Base-by-base conservation (phyloP, 805 yeast genomes). In the Kodamaea hsintzibuensis region DNA sequence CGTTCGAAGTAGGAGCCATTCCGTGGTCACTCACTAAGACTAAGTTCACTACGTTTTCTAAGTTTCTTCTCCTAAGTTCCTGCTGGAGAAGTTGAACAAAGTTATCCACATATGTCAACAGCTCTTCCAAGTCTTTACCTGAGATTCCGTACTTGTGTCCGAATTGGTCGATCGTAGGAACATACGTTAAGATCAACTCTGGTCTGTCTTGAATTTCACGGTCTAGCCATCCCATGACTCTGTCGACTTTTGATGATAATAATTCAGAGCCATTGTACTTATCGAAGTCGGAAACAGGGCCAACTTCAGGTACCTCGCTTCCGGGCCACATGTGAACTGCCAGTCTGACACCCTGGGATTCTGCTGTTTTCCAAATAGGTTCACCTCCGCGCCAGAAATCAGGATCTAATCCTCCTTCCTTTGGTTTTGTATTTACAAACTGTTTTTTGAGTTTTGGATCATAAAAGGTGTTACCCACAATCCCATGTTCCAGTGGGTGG, bases 301-400 rank as follows among this genome's bases (percentile, higher is more conserved):
- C 81, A 6, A 70, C 71, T 63, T 81, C 83, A 22, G 80, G 78
- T 7, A 85, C 96, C 61, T 91, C 96, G 55, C 91, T 84, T 1
- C 97, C 97, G 0, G 97, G 97, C 96, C 96, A 92, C 97, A 91
- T 91, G 68, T 91, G 96, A n/a, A 90, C 86, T 0, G 91, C 96
- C 4, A 87, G 70, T 2, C 72, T 72, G 1, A 86, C 79, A 5
- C 84, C 86, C 55, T 88, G 88, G 16, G 68, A 66, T 27, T 74
- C 75, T 0, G 93, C 91, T 1, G 96, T 89, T 33, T 79, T 72
- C 98, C 98, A 92, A 17, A 92, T 63, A 0, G 97, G 95, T 65
- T 89, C 95, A 19, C 96, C 96, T 19, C 91, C 93, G 44, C 61
- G 65, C 96, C 97, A 91, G 78, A 84, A 91, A 18, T 73, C 79